These are phyloP conservation scores for Ophiocordyceps camponoti-leonardi DNA, from an alignment of 2,329 filamentous ascomycete species.

Conservation along the genomic window DNA sequence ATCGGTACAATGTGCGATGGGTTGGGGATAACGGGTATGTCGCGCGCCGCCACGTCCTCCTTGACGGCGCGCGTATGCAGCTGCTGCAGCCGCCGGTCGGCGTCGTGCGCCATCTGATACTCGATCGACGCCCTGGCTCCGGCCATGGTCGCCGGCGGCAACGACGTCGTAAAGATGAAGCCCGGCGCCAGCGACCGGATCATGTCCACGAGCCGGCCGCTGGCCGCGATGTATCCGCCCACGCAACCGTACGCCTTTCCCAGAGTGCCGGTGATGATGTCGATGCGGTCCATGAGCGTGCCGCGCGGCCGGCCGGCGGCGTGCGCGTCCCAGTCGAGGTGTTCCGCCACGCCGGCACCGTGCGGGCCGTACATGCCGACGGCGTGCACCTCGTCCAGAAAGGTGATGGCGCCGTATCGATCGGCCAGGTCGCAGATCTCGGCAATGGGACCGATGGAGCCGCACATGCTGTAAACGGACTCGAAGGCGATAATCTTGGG, in stretches of 20 bases:
- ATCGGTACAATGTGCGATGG: constrained; percentile 92
- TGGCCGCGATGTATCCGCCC: constrained; percentile 92
- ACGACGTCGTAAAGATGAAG: constrained; percentile 96
- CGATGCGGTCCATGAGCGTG: constrained; percentile 86
- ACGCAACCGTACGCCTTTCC: constrained; percentile 98
- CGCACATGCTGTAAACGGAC: constrained; percentile 98
- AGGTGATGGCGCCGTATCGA: constrained; percentile 94
- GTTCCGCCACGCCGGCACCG: constrained; percentile 90
- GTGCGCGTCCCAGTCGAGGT: constrained; percentile 86
- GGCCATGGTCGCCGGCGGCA: constrained; percentile 93
- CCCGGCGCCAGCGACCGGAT: constrained; percentile 89
- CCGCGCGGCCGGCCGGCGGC: constrained; percentile 55
- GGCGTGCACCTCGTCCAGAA: constrained; percentile 95
- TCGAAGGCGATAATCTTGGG: constrained; percentile 99
- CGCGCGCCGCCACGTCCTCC: constrained; percentile 55
- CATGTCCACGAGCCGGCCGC: constrained; percentile 70
- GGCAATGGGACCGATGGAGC: constrained; percentile 88
- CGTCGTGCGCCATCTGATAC: constrained; percentile 73
- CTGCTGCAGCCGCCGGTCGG: constrained; percentile 84
- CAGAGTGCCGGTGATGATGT: constrained; percentile 94
- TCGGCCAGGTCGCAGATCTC: constrained; percentile 92
- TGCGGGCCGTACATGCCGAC: constrained; percentile 98
- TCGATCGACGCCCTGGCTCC: constrained; percentile 83
- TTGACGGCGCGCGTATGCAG: constrained; percentile 93
- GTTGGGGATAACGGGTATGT: constrained; percentile 96